phyloP scores from a whole-genome alignment of 306 rosid species.

The Lathyrus tuberosus region DNA sequence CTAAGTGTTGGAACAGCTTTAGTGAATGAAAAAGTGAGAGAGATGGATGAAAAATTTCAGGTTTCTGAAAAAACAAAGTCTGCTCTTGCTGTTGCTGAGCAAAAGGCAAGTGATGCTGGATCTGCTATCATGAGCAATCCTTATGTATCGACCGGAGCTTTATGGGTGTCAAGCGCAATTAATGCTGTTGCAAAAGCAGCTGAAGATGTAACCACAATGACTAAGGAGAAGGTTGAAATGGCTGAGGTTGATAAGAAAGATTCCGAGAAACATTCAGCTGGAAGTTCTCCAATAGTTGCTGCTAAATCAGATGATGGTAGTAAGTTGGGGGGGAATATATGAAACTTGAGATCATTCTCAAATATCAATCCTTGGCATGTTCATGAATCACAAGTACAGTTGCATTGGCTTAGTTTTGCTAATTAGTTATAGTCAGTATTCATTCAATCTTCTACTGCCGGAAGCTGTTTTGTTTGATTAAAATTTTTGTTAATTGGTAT shows the following conservation, averaged over 20 bases:
- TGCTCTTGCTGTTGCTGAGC: slow-evolving; percentile 66
- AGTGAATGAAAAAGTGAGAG: slow-evolving; percentile 66
- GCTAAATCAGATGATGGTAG: slow-evolving; percentile 48
- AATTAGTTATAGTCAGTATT: background rate
- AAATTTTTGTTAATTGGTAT: slow-evolving; percentile 12
- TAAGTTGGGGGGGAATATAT: slow-evolving; percentile 38
- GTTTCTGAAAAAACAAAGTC: slow-evolving; percentile 64
- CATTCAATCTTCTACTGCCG: background rate
- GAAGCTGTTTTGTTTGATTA: background rate
- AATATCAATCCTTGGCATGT: slow-evolving; percentile 11
- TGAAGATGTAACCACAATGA: slow-evolving; percentile 60
- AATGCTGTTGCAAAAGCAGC: slow-evolving; percentile 65
- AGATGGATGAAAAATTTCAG: slow-evolving; percentile 61
- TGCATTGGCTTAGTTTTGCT: slow-evolving; percentile 16
- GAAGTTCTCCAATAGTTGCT: slow-evolving; percentile 40
- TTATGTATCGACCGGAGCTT: slow-evolving; percentile 58
- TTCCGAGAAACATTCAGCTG: slow-evolving; percentile 49
- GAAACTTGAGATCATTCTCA: slow-evolving; percentile 29
- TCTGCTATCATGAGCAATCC: slow-evolving; percentile 68
- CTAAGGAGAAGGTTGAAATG: slow-evolving; percentile 68
- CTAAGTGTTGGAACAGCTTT: slow-evolving; percentile 60
- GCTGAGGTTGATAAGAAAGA: slow-evolving; percentile 69
- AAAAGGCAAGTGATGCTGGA: slow-evolving; percentile 67
- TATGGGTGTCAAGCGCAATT: slow-evolving; percentile 65
- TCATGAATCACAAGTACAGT: background rate